Base-by-base conservation (phyloP, 768 basidiomycete genomes). In the Naganishia onofrii region DNA sequence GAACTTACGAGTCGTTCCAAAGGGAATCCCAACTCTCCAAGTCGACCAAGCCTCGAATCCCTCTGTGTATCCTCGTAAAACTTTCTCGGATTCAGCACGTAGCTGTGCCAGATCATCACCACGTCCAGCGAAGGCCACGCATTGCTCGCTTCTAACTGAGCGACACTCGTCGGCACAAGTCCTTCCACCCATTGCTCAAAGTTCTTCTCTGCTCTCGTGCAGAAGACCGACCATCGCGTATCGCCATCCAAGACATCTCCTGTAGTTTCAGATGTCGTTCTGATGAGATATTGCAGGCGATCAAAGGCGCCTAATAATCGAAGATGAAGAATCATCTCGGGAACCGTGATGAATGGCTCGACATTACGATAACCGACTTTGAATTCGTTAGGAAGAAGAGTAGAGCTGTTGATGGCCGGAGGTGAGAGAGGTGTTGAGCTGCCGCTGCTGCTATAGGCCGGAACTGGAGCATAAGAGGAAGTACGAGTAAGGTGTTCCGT, bases 91-190 rank as follows among this genome's bases (percentile, higher is more conserved):
- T 75, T 75, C 70, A 77, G 70, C 65, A 73, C 60, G 65, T 75
- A 73, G 2, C 71, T 44, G 70, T 74, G 75, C 76, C 76, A 77
- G 28, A 67, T 58, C 73, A 75, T 73, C 38, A 77, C 42, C 15
- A 75, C 68, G 19, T 54, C 70, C 52, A 74, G 52, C 17, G 34
- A 17, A 1, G 74, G 73, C 36, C 73, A 28, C 38, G 60, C 52
- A 3, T 58, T 60, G 12, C 29, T 52, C 38, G 19, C 34, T 5
- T 38, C 31, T 38, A 32, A 26, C 6, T 53, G 29, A 13, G n/a
- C 53, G 1, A 42, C 26, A 36, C 60, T 48, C 55, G 5, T 60
- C 52, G 36, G 31, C 56, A 12, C 23, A 10, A 54, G 23, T 44
- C 5, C 57, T 15, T 56, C 28, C 10, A 60, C 63, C 60, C 60